phyloP scores from a whole-genome alignment of 495 filamentous ascomycete genomes.

The Venustampulla echinocandica region DNA sequence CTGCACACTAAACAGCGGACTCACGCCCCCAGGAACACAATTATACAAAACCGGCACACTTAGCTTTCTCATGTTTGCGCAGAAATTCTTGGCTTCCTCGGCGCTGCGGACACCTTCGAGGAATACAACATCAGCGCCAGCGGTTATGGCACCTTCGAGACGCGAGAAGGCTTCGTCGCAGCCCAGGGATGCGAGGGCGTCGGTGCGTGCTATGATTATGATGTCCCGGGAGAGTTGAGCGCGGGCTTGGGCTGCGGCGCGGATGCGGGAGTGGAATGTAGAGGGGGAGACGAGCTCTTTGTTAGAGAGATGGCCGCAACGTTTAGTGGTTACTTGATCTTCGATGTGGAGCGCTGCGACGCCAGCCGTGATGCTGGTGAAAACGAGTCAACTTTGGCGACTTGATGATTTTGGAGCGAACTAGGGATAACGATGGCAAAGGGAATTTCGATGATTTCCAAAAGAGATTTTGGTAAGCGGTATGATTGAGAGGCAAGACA shows the following conservation, averaged over 20 bases:
- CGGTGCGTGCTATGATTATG: slow-evolving; percentile 55
- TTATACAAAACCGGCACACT: slow-evolving; percentile 55
- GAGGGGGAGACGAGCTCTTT: slow-evolving; percentile 51
- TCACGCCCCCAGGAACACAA: slow-evolving; percentile 54
- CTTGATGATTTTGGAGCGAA: neutral
- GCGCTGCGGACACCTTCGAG: slow-evolving; percentile 55
- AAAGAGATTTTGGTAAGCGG: no score
- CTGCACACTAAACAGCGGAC: slow-evolving; percentile 45
- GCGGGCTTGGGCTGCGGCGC: slow-evolving; percentile 32
- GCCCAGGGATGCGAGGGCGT: slow-evolving; percentile 46
- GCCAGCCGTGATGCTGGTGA: slow-evolving; percentile 41
- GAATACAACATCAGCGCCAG: slow-evolving; percentile 59
- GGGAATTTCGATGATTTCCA: no score
- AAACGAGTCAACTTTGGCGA: neutral
- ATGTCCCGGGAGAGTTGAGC: slow-evolving; percentile 33
- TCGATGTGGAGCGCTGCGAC: slow-evolving; percentile 66
- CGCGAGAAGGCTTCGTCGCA: slow-evolving; percentile 53
- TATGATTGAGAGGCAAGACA: no score
- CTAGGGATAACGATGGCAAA: neutral
- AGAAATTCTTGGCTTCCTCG: slow-evolving; percentile 44
- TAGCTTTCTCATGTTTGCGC: slow-evolving; percentile 44
- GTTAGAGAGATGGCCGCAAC: slow-evolving; percentile 52
- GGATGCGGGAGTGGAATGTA: slow-evolving; percentile 47
- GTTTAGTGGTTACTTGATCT: slow-evolving; percentile 60
- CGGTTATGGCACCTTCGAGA: slow-evolving; percentile 46